Evolutionary conservation across 225 moss, liverwort and hornwort species (phyloP).

Genomic region (Pseudoscleropodium purum): DNA sequence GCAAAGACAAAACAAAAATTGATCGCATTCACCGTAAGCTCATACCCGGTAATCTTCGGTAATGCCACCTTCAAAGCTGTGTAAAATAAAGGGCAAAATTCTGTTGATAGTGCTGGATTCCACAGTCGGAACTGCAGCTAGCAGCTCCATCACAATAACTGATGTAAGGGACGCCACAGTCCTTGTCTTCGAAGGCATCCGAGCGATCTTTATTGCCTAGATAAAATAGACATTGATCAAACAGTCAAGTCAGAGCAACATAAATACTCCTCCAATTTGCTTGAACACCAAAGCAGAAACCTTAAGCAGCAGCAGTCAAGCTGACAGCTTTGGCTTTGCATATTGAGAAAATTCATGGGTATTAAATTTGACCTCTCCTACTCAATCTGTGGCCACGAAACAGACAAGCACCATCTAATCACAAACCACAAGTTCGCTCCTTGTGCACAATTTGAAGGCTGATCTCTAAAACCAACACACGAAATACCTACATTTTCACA

Average conservation of each 20-base stretch:
- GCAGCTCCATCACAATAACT: slow-evolving; percentile 72
- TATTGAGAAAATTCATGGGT: neutral
- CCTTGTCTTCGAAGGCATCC: slow-evolving; percentile 58
- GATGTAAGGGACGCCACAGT: slow-evolving; percentile 56
- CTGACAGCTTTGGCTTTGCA: neutral
- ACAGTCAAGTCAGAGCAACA: neutral
- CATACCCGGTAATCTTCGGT: slow-evolving; percentile 82
- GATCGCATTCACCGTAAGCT: neutral
- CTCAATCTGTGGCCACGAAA: neutral
- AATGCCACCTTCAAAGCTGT: slow-evolving; percentile 59
- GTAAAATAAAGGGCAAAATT: slow-evolving; percentile 69
- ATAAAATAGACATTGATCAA: neutral
- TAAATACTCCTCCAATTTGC: neutral
- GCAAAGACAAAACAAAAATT: neutral
- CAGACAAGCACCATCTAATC: neutral
- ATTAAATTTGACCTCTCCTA: neutral
- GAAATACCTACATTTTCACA: slow-evolving; percentile 63
- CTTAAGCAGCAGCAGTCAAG: neutral
- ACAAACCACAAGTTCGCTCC: neutral
- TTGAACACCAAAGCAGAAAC: neutral
- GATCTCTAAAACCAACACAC: neutral
- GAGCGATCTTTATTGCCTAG: slow-evolving; percentile 64
- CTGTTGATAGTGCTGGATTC: slow-evolving; percentile 67
- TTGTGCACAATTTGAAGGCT: neutral
- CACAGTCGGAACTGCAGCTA: slow-evolving; percentile 63